phyloP scores from a whole-genome alignment of 2,329 filamentous ascomycete species.

The Penicillium sp. region DNA sequence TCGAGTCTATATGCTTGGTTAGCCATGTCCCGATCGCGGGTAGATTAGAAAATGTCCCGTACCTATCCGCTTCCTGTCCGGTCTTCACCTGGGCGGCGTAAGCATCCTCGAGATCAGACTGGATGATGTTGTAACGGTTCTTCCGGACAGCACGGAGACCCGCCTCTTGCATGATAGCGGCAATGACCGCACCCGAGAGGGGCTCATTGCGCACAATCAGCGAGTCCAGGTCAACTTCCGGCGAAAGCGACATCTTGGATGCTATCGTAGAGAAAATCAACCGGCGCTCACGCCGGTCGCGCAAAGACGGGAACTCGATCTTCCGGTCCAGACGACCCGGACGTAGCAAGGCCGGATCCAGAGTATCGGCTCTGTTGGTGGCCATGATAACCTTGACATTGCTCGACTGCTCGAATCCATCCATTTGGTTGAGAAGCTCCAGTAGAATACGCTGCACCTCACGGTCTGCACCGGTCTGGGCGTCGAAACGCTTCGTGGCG shows the following conservation, averaged over 20 bases:
- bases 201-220: conserved; percentile 96
- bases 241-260: conserved; percentile 89
- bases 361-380: conserved; percentile 92
- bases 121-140: conserved; percentile 99
- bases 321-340: conserved; percentile 93
- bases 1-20: conserved; percentile 62
- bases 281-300: conserved; percentile 85
- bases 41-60: conserved; percentile 24
- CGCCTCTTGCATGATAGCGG: conserved; percentile 98
- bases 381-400: conserved; percentile 99
- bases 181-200: conserved; percentile 87
- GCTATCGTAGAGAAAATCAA: conserved; percentile 98
- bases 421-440: conserved; percentile 98
- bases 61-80: conserved; percentile 57
- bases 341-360: conserved; percentile 87
- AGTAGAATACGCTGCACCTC: conserved; percentile 97
- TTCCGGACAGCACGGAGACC: conserved; percentile 87
- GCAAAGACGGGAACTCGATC: conserved; percentile 94
- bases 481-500: conserved; percentile 97
- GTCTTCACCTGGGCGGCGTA: conserved; percentile 96
- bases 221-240: conserved; percentile 91
- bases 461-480: conserved; percentile 92
- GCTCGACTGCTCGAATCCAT: conserved; percentile 95
- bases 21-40: conserved; percentile 35
- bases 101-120: conserved; percentile 89